A percentile compares a stretch with the other conserved stretches of the same genome.
phyloP scores from a whole-genome alignment of 495 filamentous ascomycete genomes.

The Neurospora sp. region DNA sequence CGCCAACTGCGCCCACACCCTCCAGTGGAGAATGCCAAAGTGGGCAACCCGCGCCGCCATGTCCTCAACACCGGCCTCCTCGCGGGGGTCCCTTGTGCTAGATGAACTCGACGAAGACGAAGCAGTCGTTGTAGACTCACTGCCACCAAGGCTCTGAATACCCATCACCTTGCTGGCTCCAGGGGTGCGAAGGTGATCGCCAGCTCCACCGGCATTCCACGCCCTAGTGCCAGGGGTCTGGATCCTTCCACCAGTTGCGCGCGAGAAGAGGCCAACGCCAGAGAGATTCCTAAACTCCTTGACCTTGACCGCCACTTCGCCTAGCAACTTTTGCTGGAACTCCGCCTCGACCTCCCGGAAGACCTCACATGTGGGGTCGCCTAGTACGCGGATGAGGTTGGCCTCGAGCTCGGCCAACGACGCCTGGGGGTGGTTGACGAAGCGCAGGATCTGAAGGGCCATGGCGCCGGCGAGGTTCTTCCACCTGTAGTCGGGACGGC shows the following conservation, averaged over 20 bases:
- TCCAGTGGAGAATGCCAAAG: slow-evolving; percentile 74
- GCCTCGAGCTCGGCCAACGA: slow-evolving; percentile 36
- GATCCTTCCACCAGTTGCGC: slow-evolving; percentile 34
- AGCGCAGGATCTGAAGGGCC: slow-evolving; percentile 44
- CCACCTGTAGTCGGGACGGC: slow-evolving; percentile 28
- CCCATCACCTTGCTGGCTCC: slow-evolving; percentile 12
- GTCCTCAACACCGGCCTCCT: slow-evolving; percentile 48
- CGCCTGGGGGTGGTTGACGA: slow-evolving; percentile 32
- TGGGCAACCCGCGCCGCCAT: slow-evolving; percentile 68
- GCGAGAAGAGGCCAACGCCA: slow-evolving; percentile 40
- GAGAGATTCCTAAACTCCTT: slow-evolving; percentile 40
- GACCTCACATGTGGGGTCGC: slow-evolving; percentile 20
- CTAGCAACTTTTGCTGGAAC: slow-evolving; percentile 31
- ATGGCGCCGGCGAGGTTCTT: slow-evolving; percentile 30
- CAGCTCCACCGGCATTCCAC: slow-evolving; percentile 12
- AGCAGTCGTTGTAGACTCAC: background rate
- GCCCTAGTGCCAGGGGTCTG: slow-evolving; percentile 11
- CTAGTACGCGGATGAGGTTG: slow-evolving; percentile 25
- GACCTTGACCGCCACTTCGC: slow-evolving; percentile 34
- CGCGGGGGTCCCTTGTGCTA: slow-evolving; percentile 27
- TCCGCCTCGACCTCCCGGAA: slow-evolving; percentile 30
- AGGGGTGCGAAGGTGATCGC: slow-evolving; percentile 10
- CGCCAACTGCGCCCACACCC: slow-evolving; percentile 67
- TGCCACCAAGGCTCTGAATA: slow-evolving; percentile 1
- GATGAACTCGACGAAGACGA: slow-evolving; percentile 1